phyloP scores from a whole-genome alignment of 371 early-diverging fungal genomes.

The Dinochytrium kinnereticum region DNA sequence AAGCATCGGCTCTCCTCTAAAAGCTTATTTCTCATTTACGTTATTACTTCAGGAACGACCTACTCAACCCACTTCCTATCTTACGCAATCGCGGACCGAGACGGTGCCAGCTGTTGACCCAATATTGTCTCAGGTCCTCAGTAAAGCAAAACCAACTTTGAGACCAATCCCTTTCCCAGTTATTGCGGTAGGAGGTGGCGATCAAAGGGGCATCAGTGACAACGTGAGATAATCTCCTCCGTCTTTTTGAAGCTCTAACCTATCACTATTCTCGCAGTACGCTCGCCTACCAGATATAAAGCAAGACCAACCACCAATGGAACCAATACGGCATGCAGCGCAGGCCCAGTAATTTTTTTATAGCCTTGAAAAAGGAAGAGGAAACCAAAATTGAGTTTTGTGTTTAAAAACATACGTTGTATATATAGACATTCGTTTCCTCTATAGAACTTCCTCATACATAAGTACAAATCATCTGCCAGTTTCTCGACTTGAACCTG shows the following conservation, averaged over 20 bases:
- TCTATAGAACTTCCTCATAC: too few relatives aligned
- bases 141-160: conserved; percentile 28
- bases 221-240: background rate
- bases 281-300: conserved; percentile 11
- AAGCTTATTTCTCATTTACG: background rate
- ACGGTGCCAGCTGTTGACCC: conserved; percentile 13
- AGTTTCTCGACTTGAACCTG: background rate
- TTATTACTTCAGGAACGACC: background rate
- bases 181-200: background rate
- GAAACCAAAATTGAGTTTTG: too few relatives aligned
- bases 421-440: too few relatives aligned
- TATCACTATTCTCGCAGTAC: background rate
- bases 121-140: conserved; percentile 21
- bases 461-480: too few relatives aligned
- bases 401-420: too few relatives aligned
- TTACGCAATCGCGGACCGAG: background rate
- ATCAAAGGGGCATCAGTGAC: background rate
- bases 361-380: background rate
- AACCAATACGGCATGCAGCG: background rate
- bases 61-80: background rate
- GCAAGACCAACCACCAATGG: background rate
- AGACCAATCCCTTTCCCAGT: conserved; percentile 34
- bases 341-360: background rate
- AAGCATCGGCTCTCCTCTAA: background rate
- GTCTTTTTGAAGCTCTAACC: background rate